Conservation (phyloP, 2,329 filamentous ascomycete species). For the Pseudogymnoascus sp. region DNA sequence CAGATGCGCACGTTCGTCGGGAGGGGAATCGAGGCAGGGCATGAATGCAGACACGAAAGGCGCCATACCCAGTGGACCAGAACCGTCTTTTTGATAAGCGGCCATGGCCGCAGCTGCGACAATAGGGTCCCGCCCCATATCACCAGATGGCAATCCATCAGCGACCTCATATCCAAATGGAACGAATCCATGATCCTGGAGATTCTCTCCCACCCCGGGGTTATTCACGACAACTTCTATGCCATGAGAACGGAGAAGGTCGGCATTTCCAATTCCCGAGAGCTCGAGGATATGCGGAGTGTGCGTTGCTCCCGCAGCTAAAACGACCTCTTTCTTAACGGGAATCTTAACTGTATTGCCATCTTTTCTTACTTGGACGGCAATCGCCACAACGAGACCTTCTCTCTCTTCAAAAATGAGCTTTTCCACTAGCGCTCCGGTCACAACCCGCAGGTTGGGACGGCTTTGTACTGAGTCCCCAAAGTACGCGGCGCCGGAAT, state of each 20-base stretch:
- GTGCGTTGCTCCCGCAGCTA: conserved; percentile 24
- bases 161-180: conserved; percentile 10
- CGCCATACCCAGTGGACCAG: conserved; percentile 14
- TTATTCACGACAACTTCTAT: conserved; percentile 19
- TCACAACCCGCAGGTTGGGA: conserved; percentile 69
- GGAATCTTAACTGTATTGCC: conserved; percentile 14
- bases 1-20: conserved; percentile 8
- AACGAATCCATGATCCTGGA: conserved; percentile 12
- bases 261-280: conserved; percentile 25
- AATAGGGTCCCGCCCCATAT: conserved; percentile 12
- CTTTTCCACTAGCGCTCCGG: conserved; percentile 75
- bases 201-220: conserved; percentile 21
- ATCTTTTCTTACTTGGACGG: conserved; percentile 10
- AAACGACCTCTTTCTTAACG: conserved; percentile 24
- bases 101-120: conserved; percentile 15
- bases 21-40: conserved; percentile 12
- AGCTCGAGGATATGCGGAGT: conserved; percentile 29
- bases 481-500: conserved; percentile 22
- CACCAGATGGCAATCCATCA: conserved; percentile 13
- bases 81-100: conserved; percentile 14
- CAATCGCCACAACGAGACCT: background rate
- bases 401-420: conserved; percentile 33
- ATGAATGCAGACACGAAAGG: conserved; percentile 17
- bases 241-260: conserved; percentile 16
- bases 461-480: conserved; percentile 14